phyloP scores from a whole-genome alignment of 441 rosid genomes.

The Populus hybrid region DNA sequence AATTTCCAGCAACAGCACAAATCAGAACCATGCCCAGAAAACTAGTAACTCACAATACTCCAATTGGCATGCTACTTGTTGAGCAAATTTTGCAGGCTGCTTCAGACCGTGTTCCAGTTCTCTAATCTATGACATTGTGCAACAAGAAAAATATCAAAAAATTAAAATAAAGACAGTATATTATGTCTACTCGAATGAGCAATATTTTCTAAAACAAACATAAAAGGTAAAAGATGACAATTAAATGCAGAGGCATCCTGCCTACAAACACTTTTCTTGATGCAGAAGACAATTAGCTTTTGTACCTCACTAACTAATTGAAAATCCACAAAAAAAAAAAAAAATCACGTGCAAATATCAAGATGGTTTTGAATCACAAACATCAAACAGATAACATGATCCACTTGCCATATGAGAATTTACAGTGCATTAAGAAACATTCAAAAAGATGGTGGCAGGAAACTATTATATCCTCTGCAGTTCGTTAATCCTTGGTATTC shows the following conservation, averaged over 20 bases:
- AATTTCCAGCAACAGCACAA: constrained; percentile 12
- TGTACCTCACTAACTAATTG: background rate
- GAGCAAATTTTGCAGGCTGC: constrained; percentile 66
- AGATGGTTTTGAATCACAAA: background rate
- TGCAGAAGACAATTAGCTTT: background rate
- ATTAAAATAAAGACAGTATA: constrained; percentile 7
- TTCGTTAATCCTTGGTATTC: background rate
- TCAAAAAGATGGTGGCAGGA: background rate
- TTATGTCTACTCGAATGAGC: background rate
- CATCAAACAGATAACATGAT: background rate
- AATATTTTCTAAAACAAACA: background rate
- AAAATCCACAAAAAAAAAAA: background rate
- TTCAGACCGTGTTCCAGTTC: constrained; percentile 65
- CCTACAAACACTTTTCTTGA: background rate
- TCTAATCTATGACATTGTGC: constrained; percentile 46
- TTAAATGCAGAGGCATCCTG: background rate
- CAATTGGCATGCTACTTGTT: constrained; percentile 48
- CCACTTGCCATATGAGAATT: background rate
- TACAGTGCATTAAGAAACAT: background rate
- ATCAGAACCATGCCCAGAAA: background rate
- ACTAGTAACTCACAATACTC: constrained; percentile 53
- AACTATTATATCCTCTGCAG: background rate
- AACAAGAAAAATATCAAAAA: constrained; percentile 18
- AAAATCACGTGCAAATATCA: background rate
- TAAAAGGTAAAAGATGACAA: background rate